These are phyloP conservation scores for Bretschneidera sinensis DNA, from an alignment of 345 rosid species.

Conservation along the genomic window DNA sequence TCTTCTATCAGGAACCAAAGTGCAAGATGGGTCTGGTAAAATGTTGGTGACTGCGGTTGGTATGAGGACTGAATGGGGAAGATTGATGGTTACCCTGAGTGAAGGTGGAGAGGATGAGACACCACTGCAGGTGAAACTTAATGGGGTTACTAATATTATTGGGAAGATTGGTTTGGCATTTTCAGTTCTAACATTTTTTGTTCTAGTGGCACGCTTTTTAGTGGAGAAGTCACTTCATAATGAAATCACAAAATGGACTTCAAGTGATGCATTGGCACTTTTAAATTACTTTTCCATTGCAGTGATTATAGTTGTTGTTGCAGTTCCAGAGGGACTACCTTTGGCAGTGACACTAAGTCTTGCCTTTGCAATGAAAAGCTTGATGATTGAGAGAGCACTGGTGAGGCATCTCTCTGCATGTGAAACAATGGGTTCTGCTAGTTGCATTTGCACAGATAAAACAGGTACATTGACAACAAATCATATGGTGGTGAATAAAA, in stretches of 20 bases:
- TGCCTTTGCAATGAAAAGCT: slow-evolving; percentile 73
- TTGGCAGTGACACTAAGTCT: slow-evolving; percentile 75
- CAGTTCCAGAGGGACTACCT: slow-evolving; percentile 78
- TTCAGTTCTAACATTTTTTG: slow-evolving; percentile 57
- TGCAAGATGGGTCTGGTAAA: slow-evolving; percentile 53
- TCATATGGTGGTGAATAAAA: slow-evolving; percentile 52
- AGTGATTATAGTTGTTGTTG: slow-evolving; percentile 76
- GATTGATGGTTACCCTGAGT: slow-evolving; percentile 54
- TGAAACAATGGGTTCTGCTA: slow-evolving; percentile 79
- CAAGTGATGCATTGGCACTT: slow-evolving; percentile 38
- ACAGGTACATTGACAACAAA: slow-evolving; percentile 73
- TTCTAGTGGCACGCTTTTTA: slow-evolving; percentile 48
- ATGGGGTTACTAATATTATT: slow-evolving; percentile 58
- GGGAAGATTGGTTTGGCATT: slow-evolving; percentile 65
- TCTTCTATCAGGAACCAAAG: slow-evolving; percentile 55
- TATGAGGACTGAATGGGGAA: slow-evolving; percentile 73
- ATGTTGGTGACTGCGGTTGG: slow-evolving; percentile 75
- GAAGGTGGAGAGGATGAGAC: slow-evolving; percentile 56
- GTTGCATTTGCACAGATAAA: slow-evolving; percentile 69
- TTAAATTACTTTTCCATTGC: slow-evolving; percentile 64
- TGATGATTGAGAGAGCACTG: slow-evolving; percentile 71
- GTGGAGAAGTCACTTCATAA: slow-evolving; percentile 30
- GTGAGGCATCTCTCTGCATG: slow-evolving; percentile 75
- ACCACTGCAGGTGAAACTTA: slow-evolving; percentile 62
- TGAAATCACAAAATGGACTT: slow-evolving; percentile 37